Evolutionary conservation across 2,329 filamentous ascomycete species (phyloP).

Genomic region (Macroventuria anomochaeta): DNA sequence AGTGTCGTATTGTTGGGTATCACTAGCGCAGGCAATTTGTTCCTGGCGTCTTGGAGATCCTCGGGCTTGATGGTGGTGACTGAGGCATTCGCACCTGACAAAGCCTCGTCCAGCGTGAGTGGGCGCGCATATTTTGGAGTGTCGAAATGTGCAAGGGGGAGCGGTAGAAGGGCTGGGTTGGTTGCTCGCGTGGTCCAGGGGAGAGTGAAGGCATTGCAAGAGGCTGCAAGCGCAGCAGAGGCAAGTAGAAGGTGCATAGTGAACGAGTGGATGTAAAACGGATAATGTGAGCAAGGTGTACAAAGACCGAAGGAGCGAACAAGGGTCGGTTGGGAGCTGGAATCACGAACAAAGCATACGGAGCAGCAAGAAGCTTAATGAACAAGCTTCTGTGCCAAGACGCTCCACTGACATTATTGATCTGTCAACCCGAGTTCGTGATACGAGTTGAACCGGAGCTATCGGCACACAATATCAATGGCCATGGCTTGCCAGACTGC

Average conservation of each 20-base stretch:
- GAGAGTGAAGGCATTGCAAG: slow-evolving; percentile 7
- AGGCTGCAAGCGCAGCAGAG: slow-evolving; percentile 4
- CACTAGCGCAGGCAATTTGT: slow-evolving; percentile 4
- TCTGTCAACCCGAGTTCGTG: background rate
- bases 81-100: slow-evolving; percentile 11
- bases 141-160: slow-evolving; percentile 3
- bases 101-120: slow-evolving; percentile 6
- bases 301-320: background rate
- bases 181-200: slow-evolving; percentile 5
- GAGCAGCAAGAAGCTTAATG: background rate
- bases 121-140: slow-evolving; percentile 14
- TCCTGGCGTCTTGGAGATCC: slow-evolving; percentile 3
- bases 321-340: background rate
- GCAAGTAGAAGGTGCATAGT: slow-evolving; percentile 3
- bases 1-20: background rate
- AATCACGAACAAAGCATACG: background rate
- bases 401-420: background rate
- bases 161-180: background rate
- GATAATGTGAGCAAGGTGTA: background rate
- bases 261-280: slow-evolving; percentile 1
- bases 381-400: background rate
- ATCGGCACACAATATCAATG: background rate
- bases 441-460: background rate
- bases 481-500: background rate
- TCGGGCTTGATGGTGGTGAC: slow-evolving; percentile 14